These are phyloP conservation scores for Phylloporus sp. DNA, from an alignment of 768 basidiomycete genomes.

Conservation along the genomic window DNA sequence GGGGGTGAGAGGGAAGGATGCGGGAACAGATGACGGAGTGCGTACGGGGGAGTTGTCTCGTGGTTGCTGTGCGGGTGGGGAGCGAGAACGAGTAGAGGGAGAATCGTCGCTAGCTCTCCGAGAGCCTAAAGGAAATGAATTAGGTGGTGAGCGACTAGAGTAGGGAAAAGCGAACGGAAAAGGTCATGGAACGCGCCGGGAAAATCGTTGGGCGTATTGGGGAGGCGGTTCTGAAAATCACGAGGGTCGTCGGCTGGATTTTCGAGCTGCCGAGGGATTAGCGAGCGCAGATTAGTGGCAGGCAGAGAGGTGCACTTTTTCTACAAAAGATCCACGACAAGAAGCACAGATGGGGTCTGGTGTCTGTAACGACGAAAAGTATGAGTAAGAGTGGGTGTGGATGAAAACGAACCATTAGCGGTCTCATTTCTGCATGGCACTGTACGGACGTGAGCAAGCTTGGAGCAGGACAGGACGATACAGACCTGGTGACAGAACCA, in stretches of 20 bases:
- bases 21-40: neutral
- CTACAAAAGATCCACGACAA: constrained; percentile 78
- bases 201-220: constrained; percentile 26
- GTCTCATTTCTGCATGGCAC: constrained; percentile 88
- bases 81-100: constrained; percentile 8
- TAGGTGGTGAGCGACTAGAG: neutral
- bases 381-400: neutral
- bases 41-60: constrained; percentile 17
- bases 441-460: constrained; percentile 29
- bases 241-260: constrained; percentile 73
- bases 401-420: constrained; percentile 64
- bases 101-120: neutral
- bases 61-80: constrained; percentile 13
- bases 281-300: neutral
- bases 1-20: neutral
- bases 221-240: constrained; percentile 43
- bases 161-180: constrained; percentile 36
- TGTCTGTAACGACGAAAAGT: constrained; percentile 39
- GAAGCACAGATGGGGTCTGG: constrained; percentile 82
- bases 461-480: neutral
- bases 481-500: constrained; percentile 77
- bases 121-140: constrained; percentile 5
- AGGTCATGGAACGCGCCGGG: constrained; percentile 44
- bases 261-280: constrained; percentile 53
- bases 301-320: constrained; percentile 42